Evolutionary conservation across 2,329 filamentous ascomycete genomes (phyloP), one percentile per base, ranked within the genome.

Genomic region (Cladorrhinum sp.): DNA sequence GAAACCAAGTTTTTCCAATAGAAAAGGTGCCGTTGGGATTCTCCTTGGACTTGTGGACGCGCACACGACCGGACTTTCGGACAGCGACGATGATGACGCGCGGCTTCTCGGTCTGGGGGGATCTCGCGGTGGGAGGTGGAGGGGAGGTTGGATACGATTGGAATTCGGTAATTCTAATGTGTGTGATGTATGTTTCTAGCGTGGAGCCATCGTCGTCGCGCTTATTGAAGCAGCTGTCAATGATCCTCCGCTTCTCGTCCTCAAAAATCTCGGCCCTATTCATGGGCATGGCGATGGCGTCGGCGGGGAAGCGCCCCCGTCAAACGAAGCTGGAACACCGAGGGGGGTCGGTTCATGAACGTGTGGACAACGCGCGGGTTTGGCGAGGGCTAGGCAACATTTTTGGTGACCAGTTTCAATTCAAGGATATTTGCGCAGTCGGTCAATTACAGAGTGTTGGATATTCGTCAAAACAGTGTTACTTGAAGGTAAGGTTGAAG

Each of bases 1-100:
- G 84, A 73, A 93, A 90, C 95, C 95, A 99, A 2, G 95, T 96
- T 78, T 99, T 99, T 66, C 95, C 95, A 67, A 99, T 96, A 20
- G 93, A 98, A 75, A 97, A 99, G 23, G 91, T 87, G 59, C 92
- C 92, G 74, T 96, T 97, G 59, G 85, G 81, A 73, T 99, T 99
- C 77, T 99, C 95, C 69, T 96, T 89, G 60, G 92, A 93, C 76
- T 99, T 99, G 80, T 99, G 95, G 79, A 99, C 87, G 70, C 93
- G 90, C 54, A 99, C 93, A 62, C 92, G 85, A 58, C 93, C 95
- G 1, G 93, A 96, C 70, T 92, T 95, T 63, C 92, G 86, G 62
- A 99, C 95, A 10, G 93, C 90, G 66, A 99, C 89, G 66, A 99
- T 92, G 72, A 99, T 96, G 66, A 96, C 83, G 69, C 95, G 87